Base-by-base conservation (phyloP, 768 basidiomycete species). In the Neoboletus subvelutipes region DNA sequence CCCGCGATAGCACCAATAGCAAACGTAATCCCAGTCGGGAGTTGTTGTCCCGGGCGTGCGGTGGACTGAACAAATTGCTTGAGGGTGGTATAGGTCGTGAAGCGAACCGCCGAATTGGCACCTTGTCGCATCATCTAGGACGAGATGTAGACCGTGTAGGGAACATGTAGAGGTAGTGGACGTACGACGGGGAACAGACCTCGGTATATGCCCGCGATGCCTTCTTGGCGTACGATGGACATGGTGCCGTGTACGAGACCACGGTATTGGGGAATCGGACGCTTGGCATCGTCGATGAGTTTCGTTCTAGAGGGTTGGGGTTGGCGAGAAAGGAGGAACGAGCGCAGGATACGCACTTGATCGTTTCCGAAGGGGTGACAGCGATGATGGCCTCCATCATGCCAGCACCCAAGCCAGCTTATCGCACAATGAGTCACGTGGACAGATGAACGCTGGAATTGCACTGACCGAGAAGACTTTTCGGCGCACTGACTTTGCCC, bases 361-460 rank as follows among this genome's bases (percentile, higher is more conserved):
- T 97, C 0, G 96, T 98, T 72, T 99, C 96, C 13, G 92, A 94
- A 3, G 96, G 96, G 0, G 96, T 98, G 4, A 99, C 96, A 2
- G 96, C 96, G 54, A 98, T 84, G 22, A 98, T 70, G 1, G 96
- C 93, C 72, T 98, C 96, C 66, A 79, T 88, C 85, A 94, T 84
- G 4, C 96, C 96, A 2, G 96, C 96, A 31, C 88, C 88, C 12
- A 92, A 75, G 31, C 90, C 90, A 57, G 90, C 90, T 85, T 64
- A 34, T 20, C 9, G 49, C 50, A 17, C 8, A 6, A 47, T 65
- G 40, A 66, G 66, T 26, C 55, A 60, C 47, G 34, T 54, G 56
- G 18, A 47, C 26, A 42, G 18, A 28, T 0, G 6, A 0, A 46
- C 3, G 39, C 5, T 22, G 43, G 3, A 22, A 36, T 1, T 8